Conservation (phyloP, 192 early-diverging fungal species). For the Umbelopsis isabellina region DNA sequence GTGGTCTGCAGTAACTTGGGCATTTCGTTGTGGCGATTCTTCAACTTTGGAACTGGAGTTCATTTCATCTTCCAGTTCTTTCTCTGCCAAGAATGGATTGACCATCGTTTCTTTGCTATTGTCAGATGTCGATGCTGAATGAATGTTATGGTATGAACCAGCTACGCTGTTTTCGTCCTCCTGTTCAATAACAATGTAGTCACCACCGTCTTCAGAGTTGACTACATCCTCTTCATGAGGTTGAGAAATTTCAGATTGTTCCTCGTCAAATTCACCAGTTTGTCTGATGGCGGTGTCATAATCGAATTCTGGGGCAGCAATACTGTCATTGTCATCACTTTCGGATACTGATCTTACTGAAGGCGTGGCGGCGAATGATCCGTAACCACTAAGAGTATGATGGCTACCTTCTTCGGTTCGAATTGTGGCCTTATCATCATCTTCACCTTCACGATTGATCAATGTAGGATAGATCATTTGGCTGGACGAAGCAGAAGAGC, state of each 20-base stretch:
- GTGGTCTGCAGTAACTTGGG: neutral
- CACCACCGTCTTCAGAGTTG: neutral
- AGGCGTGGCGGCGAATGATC: neutral
- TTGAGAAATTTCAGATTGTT: neutral
- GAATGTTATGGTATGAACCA: constrained; percentile 1
- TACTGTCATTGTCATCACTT: constrained; percentile 19
- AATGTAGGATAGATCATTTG: constrained; percentile 49
- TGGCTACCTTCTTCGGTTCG: constrained; percentile 14
- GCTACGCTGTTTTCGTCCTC: constrained; percentile 15
- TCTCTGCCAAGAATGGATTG: constrained; percentile 10
- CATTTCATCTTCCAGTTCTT: constrained; percentile 10
- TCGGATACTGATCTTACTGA: neutral
- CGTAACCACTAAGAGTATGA: neutral
- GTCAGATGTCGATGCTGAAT: neutral
- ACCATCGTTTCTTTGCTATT: neutral
- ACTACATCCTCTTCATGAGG: constrained; percentile 16
- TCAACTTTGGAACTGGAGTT: constrained; percentile 10
- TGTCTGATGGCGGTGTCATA: neutral
- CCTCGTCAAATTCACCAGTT: neutral
- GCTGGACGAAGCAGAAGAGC: constrained; percentile 43
- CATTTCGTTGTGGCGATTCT: neutral
- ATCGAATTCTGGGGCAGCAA: neutral
- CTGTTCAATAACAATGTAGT: constrained; percentile 33
- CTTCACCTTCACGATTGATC: constrained; percentile 29
- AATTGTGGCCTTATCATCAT: constrained; percentile 17